Percentiles rank a stretch among this genome's conserved stretches.
Conservation (phyloP, 2,329 filamentous ascomycete species). For the Diaporthe citrichinensis region DNA sequence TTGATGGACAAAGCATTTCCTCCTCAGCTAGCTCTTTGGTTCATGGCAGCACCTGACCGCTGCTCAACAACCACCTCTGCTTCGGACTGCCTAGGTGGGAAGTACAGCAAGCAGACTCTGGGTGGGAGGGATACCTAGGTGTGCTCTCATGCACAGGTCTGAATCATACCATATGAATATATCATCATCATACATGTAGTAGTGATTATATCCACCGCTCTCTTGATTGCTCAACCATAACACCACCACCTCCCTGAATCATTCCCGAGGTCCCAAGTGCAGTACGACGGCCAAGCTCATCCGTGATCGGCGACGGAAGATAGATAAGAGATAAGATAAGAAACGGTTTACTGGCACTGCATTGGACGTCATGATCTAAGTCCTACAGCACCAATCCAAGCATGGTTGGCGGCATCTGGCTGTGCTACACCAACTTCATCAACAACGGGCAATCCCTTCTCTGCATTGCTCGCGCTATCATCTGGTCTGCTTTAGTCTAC, state of each 20-base stretch:
- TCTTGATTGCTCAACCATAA: not conserved
- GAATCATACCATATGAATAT: slow-evolving; percentile 18
- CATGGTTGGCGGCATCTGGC: not conserved
- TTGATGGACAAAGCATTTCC: slow-evolving; percentile 17
- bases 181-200: slow-evolving; percentile 10
- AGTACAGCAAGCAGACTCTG: not conserved
- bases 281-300: slow-evolving; percentile 8
- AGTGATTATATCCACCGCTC: not conserved
- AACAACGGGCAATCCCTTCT: not conserved
- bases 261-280: not conserved
- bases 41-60: not conserved
- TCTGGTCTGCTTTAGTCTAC: not conserved
- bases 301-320: not conserved
- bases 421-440: not conserved
- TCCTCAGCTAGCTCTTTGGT: not conserved
- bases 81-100: not conserved
- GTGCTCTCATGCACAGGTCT: slow-evolving; percentile 18
- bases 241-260: slow-evolving; percentile 9
- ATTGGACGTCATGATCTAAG: slow-evolving; percentile 23
- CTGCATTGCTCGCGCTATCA: not conserved
- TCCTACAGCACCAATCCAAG: slow-evolving; percentile 3
- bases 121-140: not conserved
- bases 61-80: not conserved
- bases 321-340: slow-evolving; percentile 40
- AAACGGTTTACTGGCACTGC: slow-evolving; percentile 9